Conservation (phyloP, 2,329 filamentous ascomycete species). For the Calonectria fujianensis region DNA sequence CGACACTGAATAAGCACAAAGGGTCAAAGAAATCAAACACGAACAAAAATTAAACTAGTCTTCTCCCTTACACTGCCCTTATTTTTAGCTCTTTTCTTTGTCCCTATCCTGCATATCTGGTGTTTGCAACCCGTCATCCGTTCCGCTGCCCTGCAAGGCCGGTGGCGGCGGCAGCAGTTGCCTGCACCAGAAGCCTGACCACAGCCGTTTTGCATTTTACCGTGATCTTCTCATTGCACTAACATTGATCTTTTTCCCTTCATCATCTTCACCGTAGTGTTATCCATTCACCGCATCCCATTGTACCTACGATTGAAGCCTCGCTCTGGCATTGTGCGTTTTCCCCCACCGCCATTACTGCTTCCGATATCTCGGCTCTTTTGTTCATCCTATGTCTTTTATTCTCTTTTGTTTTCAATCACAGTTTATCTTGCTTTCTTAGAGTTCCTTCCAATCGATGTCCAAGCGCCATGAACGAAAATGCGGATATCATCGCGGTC, state of each 20-base stretch:
- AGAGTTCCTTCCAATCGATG: no score
- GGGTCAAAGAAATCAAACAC: background rate
- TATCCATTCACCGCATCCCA: background rate
- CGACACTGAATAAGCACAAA: background rate
- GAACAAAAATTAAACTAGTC: background rate
- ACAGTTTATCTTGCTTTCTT: no score
- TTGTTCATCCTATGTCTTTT: background rate
- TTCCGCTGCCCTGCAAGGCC: no score
- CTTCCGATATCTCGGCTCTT: background rate
- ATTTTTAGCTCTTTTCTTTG: background rate
- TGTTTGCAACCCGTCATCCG: background rate
- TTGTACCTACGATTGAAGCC: background rate
- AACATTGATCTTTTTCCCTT: background rate
- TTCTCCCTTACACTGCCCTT: background rate
- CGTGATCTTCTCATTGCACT: no score
- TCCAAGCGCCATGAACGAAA: no score
- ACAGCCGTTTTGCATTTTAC: background rate
- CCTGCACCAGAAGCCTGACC: background rate
- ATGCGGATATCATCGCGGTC: no score
- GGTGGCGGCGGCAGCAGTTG: no score
- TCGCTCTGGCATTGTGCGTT: background rate
- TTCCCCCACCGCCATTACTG: no score
- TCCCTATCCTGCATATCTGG: background rate
- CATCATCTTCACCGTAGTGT: background rate
- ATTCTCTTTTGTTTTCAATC: no score